phyloP scores from a whole-genome alignment of 75 land plant genomes.

The Isoetes taiwanensis region DNA sequence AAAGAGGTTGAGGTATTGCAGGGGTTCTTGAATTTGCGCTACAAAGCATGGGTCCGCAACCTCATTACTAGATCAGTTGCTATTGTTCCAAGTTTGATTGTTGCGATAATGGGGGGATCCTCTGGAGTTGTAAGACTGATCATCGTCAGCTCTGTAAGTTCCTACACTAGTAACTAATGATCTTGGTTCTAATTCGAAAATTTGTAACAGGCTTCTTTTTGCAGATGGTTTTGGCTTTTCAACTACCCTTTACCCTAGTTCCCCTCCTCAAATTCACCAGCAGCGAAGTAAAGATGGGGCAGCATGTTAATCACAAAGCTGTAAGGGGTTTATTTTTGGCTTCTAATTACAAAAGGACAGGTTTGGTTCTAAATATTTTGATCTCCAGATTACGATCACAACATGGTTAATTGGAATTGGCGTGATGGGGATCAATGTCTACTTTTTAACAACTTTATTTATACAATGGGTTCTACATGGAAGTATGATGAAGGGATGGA shows the following conservation, averaged over 20 bases:
- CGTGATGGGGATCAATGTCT: not conserved
- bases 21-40: slow-evolving; percentile 64
- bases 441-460: not conserved
- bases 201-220: slow-evolving; percentile 55
- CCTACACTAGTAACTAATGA: not conserved
- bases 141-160: slow-evolving; percentile 45
- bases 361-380: not conserved
- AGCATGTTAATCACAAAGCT: too few relatives aligned
- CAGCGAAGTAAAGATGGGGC: slow-evolving; percentile 82
- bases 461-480: not conserved
- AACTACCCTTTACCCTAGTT: slow-evolving; percentile 64
- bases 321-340: too few relatives aligned
- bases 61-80: slow-evolving; percentile 59
- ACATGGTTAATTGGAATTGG: not conserved
- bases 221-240: slow-evolving; percentile 76
- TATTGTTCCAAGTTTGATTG: slow-evolving; percentile 53
- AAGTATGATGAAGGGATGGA: too few relatives aligned
- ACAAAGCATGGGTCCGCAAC: slow-evolving; percentile 52
- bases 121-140: slow-evolving; percentile 55
- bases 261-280: slow-evolving; percentile 86
- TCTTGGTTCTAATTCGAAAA: not conserved
- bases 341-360: too few relatives aligned
- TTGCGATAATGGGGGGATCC: slow-evolving; percentile 50
- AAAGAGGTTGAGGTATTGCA: too few relatives aligned
- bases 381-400: not conserved